These are phyloP conservation scores for Angomonas deanei DNA, from an alignment of 208 protist species.

Conservation along the genomic window DNA sequence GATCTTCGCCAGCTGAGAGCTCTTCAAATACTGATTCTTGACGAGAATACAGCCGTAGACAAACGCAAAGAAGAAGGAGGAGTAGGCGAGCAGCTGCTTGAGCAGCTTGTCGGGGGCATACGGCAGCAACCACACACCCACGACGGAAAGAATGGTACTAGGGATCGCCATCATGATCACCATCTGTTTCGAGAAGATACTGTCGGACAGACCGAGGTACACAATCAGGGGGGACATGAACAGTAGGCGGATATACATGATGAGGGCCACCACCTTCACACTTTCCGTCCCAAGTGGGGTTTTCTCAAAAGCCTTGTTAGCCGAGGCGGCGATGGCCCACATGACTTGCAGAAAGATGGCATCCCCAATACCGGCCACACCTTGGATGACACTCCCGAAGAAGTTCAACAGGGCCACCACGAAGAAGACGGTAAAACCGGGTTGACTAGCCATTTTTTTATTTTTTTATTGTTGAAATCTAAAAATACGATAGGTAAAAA, in stretches of 20 bases:
- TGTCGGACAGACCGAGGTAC: conserved; percentile 35
- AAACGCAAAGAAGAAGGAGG: conserved; percentile 33
- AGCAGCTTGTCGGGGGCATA: conserved; percentile 13
- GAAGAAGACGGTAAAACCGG: conserved; percentile 19
- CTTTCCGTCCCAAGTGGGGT: conserved; percentile 36
- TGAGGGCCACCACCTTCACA: conserved; percentile 33
- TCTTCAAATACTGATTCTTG: conserved; percentile 24
- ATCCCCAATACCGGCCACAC: conserved; percentile 52
- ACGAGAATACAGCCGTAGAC: conserved; percentile 35
- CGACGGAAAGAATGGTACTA: conserved; percentile 33
- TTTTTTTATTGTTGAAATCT: not conserved
- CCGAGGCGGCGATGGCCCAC: conserved; percentile 25
- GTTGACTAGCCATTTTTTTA: not conserved
- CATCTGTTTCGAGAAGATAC: conserved; percentile 54
- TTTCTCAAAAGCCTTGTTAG: conserved; percentile 20
- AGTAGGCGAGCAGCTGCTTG: conserved; percentile 37
- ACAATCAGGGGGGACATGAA: conserved; percentile 48
- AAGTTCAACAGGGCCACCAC: conserved; percentile 42
- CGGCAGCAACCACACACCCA: conserved; percentile 40
- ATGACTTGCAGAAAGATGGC: conserved; percentile 52
- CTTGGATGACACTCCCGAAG: conserved; percentile 39
- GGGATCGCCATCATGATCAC: conserved; percentile 52
- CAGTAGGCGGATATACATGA: conserved; percentile 56
- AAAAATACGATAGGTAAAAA: conserved; percentile 4
- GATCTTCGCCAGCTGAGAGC: conserved; percentile 23